Evolutionary conservation across 306 rosid species (phyloP).

Genomic region (Quercus alba): DNA sequence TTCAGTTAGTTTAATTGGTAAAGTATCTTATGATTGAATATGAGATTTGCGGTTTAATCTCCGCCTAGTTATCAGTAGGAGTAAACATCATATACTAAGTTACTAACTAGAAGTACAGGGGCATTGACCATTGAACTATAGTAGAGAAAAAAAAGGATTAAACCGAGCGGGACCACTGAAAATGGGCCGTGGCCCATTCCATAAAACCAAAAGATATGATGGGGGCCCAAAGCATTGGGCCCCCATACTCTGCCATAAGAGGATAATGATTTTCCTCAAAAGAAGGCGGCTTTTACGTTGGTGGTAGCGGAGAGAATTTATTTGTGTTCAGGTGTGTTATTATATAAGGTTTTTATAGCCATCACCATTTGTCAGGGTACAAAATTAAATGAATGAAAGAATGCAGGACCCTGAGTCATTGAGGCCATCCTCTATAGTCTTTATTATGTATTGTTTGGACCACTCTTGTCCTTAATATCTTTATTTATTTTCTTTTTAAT

Average conservation of each 20-base stretch:
- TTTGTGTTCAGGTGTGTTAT: conserved; percentile 19
- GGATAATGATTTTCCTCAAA: background rate
- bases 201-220: background rate
- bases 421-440: background rate
- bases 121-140: background rate
- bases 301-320: conserved; percentile 18
- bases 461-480: background rate
- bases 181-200: background rate
- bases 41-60: too few relatives aligned
- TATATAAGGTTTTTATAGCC: conserved; percentile 12
- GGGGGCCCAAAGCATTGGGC: background rate
- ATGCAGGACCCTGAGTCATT: background rate
- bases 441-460: background rate
- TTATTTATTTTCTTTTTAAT: background rate
- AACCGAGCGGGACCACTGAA: background rate
- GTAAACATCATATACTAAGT: too few relatives aligned
- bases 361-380: conserved; percentile 31
- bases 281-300: background rate
- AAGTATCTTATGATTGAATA: too few relatives aligned
- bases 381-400: conserved; percentile 1
- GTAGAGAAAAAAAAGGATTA: background rate
- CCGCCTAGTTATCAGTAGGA: too few relatives aligned
- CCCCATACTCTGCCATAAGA: background rate
- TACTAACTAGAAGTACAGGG: too few relatives aligned
- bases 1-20: too few relatives aligned